A percentile compares a stretch with the other conserved stretches of the same genome.
Conservation (phyloP, 2,329 filamentous ascomycete genomes). For the Verticillium albo-atrum region DNA sequence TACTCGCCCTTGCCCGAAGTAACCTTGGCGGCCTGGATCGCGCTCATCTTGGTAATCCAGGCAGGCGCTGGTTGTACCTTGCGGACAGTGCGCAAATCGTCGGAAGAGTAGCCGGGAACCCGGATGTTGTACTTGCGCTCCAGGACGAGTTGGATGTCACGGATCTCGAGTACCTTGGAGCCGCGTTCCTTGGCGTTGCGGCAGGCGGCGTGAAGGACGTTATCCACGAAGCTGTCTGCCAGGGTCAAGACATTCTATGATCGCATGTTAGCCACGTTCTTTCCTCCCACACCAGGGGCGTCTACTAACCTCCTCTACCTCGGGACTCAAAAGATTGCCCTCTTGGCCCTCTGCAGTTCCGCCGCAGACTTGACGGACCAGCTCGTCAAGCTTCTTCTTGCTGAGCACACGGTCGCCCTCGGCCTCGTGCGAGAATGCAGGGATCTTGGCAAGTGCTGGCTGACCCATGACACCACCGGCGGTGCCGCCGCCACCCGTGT, state of each 20-base stretch:
- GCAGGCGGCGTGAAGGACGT: slow-evolving; percentile 81
- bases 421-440: slow-evolving; percentile 81
- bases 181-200: slow-evolving; percentile 89
- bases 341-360: slow-evolving; percentile 68
- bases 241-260: slow-evolving; percentile 76
- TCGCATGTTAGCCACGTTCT: slow-evolving; percentile 5
- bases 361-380: slow-evolving; percentile 90
- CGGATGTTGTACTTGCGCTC: slow-evolving; percentile 86
- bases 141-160: slow-evolving; percentile 77
- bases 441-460: slow-evolving; percentile 76
- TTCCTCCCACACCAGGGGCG: not conserved
- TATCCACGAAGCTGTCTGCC: slow-evolving; percentile 93
- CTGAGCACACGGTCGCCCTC: slow-evolving; percentile 91
- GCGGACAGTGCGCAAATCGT: slow-evolving; percentile 89
- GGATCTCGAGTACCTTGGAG: slow-evolving; percentile 84
- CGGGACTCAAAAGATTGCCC: slow-evolving; percentile 76
- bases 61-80: slow-evolving; percentile 84
- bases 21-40: slow-evolving; percentile 89
- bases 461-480: slow-evolving; percentile 82
- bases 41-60: slow-evolving; percentile 97
- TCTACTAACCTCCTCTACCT: slow-evolving; percentile 82
- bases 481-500: slow-evolving; percentile 71
- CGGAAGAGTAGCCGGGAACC: slow-evolving; percentile 89
- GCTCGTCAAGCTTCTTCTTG: slow-evolving; percentile 95
- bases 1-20: slow-evolving; percentile 57